Base-by-base conservation (phyloP, 148 eudicot genomes). In the Camellia japonica region DNA sequence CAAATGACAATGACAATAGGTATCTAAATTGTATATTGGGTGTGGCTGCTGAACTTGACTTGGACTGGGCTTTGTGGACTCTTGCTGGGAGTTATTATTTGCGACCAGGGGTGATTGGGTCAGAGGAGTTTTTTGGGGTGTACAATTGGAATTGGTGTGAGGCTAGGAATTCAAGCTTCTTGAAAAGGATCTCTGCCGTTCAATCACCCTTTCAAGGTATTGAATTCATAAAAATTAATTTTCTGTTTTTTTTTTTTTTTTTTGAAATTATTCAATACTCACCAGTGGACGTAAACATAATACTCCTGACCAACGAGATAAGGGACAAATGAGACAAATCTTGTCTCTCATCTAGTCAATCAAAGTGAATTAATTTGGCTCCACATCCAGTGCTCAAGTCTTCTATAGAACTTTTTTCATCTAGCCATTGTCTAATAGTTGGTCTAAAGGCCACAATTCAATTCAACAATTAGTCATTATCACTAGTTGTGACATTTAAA, bases 31-130 rank as follows among this genome's bases (percentile, higher is more conserved):
- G 99, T 78, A 90, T 96, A 76, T 73, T 92, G 82, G 91, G 88
- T 43, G 78, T 89, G 95, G 90, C 91, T 2, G 94, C 93, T 71
- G 92, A 96, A 58, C 64, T 80, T 71, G 99, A 96, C 81, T 82
- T 91, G 60, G 99, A 96, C 77, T 96, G 91, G 92, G 99, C 98
- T 3, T 76, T 87, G 18, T 94, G 99, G 99, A 89, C 93, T 52
- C 84, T 94, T 65, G 90, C 63, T 42, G 98, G 98, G 68, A 94
- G 95, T 73, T 96, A 96, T 65, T 94, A 96, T 68, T 75, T 84
- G 11, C 90, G 99, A 81, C 77, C 86, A 83, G 93, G 93, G 43
- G 87, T 80, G 3, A 69, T 87, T 70, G 98, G 92, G 1, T n/a
- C 77, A 81, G 84, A 88, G 18, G 99, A 96, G 82, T 65, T 51